Percentiles rank a stretch among this genome's conserved stretches.
Conservation (phyloP, 2,329 filamentous ascomycete genomes). For the Zymoseptoria passerinii region DNA sequence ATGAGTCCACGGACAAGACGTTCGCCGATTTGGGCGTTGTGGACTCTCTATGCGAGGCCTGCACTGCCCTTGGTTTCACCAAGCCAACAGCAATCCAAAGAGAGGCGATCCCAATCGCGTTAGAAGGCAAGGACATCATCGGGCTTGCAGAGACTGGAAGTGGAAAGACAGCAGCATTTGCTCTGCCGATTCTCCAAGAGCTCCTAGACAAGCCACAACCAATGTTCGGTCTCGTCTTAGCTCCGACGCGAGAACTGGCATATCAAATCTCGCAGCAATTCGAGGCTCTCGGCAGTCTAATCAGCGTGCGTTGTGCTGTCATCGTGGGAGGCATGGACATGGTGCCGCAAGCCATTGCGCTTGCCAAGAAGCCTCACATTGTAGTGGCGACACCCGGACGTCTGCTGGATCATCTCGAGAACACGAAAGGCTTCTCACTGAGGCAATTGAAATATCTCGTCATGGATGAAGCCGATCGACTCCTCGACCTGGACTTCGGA, state of each 20-base stretch:
- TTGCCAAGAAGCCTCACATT: conserved; percentile 94
- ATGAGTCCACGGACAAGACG: conserved; percentile 41
- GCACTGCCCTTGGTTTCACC: conserved; percentile 72
- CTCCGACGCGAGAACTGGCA: conserved; percentile 87
- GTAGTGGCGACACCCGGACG: conserved; percentile 87
- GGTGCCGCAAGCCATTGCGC: conserved; percentile 80
- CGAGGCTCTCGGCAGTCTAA: conserved; percentile 77
- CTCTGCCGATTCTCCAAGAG: conserved; percentile 81
- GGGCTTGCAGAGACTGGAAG: conserved; percentile 91
- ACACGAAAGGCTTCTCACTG: conserved; percentile 91
- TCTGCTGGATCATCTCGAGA: conserved; percentile 84
- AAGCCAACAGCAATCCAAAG: conserved; percentile 81
- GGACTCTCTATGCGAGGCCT: conserved; percentile 82
- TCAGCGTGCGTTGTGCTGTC: conserved; percentile 78
- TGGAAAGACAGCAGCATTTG: conserved; percentile 94
- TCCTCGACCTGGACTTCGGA: conserved; percentile 90
- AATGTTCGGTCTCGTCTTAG: conserved; percentile 80
- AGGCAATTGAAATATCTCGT: conserved; percentile 77
- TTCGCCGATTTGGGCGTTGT: conserved; percentile 72
- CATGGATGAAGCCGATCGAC: conserved; percentile 87
- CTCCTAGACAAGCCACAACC: conserved; percentile 81
- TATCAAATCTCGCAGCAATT: conserved; percentile 84
- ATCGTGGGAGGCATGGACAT: conserved; percentile 87
- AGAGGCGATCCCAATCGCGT: conserved; percentile 72
- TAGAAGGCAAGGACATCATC: conserved; percentile 78